Percentiles rank a stretch among this genome's conserved stretches.
Conservation (phyloP, 257 asterid genomes). For the Verbascum thapsus region DNA sequence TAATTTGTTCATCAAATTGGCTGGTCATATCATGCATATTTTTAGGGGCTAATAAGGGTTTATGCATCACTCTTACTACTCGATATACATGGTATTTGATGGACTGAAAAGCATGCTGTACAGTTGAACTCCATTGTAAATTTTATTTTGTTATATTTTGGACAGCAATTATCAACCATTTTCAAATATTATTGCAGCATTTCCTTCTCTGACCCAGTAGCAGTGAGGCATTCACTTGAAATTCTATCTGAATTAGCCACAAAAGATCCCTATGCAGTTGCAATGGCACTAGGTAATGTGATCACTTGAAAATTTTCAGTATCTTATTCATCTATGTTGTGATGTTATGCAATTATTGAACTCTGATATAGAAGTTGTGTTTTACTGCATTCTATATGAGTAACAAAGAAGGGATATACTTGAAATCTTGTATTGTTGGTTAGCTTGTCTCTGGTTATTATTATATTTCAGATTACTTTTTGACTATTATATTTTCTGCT, state of each 20-base stretch:
- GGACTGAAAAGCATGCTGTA: constrained; percentile 24
- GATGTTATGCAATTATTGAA: constrained; percentile 20
- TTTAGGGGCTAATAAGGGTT: background rate
- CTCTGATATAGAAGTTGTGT: constrained; percentile 4
- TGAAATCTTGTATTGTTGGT: constrained; percentile 4
- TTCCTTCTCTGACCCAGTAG: constrained; percentile 92
- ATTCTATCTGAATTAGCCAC: constrained; percentile 82
- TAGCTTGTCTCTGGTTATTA: constrained; percentile 5
- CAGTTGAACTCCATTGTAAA: constrained; percentile 17
- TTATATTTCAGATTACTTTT: constrained; percentile 17
- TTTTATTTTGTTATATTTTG: constrained; percentile 12
- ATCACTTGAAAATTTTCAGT: constrained; percentile 22
- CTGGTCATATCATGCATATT: background rate
- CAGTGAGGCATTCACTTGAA: constrained; percentile 95
- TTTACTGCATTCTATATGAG: constrained; percentile 2
- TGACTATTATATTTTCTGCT: constrained; percentile 37
- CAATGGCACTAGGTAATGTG: constrained; percentile 85
- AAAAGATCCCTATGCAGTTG: constrained; percentile 91
- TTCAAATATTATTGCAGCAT: constrained; percentile 58
- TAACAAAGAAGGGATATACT: constrained; percentile 1
- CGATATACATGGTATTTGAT: background rate
- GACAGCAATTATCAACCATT: constrained; percentile 17
- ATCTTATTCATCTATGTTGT: constrained; percentile 27
- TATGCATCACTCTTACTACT: background rate
- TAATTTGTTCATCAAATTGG: constrained; percentile 11